Base-by-base conservation (phyloP, 78 protist genomes). In the Dictyostelium firmibasis region DNA sequence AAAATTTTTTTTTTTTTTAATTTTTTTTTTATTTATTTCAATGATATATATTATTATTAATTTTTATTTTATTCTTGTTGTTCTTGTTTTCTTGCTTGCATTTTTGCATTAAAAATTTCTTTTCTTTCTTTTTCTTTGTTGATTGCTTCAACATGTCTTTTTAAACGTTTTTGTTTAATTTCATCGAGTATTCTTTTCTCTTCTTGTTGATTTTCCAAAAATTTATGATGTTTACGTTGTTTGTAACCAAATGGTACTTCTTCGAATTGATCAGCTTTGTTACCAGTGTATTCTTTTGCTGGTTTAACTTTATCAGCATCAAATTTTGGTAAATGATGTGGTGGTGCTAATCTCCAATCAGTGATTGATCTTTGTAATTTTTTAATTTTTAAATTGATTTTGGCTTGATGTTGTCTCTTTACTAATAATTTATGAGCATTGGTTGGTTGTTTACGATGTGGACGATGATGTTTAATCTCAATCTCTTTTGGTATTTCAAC, bases 371-470 rank as follows among this genome's bases (percentile, higher is more conserved):
- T 78, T 64, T 87, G 93, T 5, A 29, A 31, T 43, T n/a, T 8
- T 38, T n/a, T 35, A 27, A 10, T 62, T 62, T 64, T 87, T 16
- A 43, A 5, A 27, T 76, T 76, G 5, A 14, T n/a, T 62, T 57
- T 76, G 62, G 69, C 33, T 78, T 87, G 93, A 25, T n/a, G 60
- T 9, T 64, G 27, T 60, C 74, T 62, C 23, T 38, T 64, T 36
- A 43, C 85, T 36, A 60, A 4, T 64, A 35, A 23, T 50, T 87
- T 87, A 31, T 84, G 33, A 16, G 76, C 81, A 11, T 41, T 81
- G 25, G 93, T 87, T 79, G 93, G 93, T 86, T 86, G 92, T 33
- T 60, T 70, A 35, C 78, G 67, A 62, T 78, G 86, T 87, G 84
- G 81, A 23, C 70, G 27, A 41, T 7, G 31, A 41, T 44, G 50